Evolutionary conservation across 805 yeast genomes (phyloP).

Genomic region (Yarrowia divulgata): DNA sequence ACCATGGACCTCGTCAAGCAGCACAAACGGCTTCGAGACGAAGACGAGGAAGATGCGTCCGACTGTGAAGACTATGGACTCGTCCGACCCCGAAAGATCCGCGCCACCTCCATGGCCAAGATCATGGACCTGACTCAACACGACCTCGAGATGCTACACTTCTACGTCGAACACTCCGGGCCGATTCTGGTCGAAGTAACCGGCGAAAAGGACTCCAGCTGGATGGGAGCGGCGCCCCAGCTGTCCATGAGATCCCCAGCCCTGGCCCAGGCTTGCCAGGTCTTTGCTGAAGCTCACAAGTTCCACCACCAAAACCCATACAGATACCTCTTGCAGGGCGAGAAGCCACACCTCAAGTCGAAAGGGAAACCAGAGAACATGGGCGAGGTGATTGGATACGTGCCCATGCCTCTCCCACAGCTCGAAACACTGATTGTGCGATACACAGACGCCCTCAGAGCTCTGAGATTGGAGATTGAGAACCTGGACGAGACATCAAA

Average conservation of each 20-base stretch:
- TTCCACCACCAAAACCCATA: not conserved
- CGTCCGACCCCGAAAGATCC: not conserved
- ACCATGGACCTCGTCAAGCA: not conserved
- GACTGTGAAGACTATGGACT: not conserved
- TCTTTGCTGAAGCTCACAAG: not conserved
- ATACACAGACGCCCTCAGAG: not conserved
- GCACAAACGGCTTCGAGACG: conserved; percentile 9
- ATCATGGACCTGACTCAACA: not conserved
- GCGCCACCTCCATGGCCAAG: conserved; percentile 18
- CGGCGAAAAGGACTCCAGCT: not conserved
- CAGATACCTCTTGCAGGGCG: conserved; percentile 6
- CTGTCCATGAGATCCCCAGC: not conserved
- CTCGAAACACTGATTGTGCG: not conserved
- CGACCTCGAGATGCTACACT: not conserved
- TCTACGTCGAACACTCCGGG: not conserved
- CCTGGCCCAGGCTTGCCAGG: not conserved
- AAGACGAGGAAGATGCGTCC: not conserved
- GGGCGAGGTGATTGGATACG: conserved; percentile 1
- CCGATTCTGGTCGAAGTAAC: conserved; percentile 1
- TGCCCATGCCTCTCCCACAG: not conserved
- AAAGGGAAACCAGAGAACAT: conserved; percentile 1
- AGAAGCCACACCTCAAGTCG: not conserved
- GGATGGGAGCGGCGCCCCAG: conserved; percentile 6
- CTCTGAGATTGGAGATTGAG: not conserved
- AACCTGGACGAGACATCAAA: not conserved